A percentile compares a stretch with the other conserved stretches of the same genome.
Evolutionary conservation across 306 rosid genomes (phyloP).

Genomic region (Cucumis hystrix): DNA sequence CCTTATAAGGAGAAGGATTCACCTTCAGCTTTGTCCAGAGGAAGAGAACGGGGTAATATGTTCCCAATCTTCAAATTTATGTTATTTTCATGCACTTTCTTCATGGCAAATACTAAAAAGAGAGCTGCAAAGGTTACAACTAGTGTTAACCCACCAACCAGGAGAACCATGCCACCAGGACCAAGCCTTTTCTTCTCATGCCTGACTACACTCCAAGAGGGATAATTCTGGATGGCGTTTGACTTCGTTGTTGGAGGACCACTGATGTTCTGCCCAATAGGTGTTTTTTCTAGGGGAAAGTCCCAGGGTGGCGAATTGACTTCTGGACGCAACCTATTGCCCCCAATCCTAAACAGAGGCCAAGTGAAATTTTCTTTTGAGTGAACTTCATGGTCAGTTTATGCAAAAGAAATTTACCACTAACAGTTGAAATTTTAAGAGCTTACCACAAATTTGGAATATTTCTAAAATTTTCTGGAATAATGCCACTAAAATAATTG

Average conservation of each 20-base stretch:
- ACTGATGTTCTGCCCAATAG: slow-evolving; percentile 33
- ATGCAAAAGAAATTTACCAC: slow-evolving; percentile 11
- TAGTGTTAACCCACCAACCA: slow-evolving; percentile 60
- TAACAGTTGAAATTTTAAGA: background rate
- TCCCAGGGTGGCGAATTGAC: slow-evolving; percentile 71
- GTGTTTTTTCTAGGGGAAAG: slow-evolving; percentile 46
- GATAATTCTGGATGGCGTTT: slow-evolving; percentile 57
- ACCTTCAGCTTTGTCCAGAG: slow-evolving; percentile 43
- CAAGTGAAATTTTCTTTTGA: background rate
- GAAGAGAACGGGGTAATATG: slow-evolving; percentile 24
- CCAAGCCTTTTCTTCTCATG: slow-evolving; percentile 45
- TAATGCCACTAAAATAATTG: slow-evolving; percentile 74
- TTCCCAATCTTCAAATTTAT: slow-evolving; percentile 22
- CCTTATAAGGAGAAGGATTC: background rate
- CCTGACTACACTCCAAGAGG: slow-evolving; percentile 16
- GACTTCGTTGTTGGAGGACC: slow-evolving; percentile 58
- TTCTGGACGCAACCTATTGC: slow-evolving; percentile 45
- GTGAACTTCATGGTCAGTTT: background rate
- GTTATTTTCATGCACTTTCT: slow-evolving; percentile 17
- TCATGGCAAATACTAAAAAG: slow-evolving; percentile 34
- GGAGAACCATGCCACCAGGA: slow-evolving; percentile 61
- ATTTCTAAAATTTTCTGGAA: slow-evolving; percentile 58
- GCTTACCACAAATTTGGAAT: slow-evolving; percentile 80
- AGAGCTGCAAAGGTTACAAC: slow-evolving; percentile 47
- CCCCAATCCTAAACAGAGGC: slow-evolving; percentile 51